A percentile compares a stretch with the other conserved stretches of the same genome.
phyloP scores from a whole-genome alignment of 495 filamentous ascomycete species.

The Podospora pseudoanserina region DNA sequence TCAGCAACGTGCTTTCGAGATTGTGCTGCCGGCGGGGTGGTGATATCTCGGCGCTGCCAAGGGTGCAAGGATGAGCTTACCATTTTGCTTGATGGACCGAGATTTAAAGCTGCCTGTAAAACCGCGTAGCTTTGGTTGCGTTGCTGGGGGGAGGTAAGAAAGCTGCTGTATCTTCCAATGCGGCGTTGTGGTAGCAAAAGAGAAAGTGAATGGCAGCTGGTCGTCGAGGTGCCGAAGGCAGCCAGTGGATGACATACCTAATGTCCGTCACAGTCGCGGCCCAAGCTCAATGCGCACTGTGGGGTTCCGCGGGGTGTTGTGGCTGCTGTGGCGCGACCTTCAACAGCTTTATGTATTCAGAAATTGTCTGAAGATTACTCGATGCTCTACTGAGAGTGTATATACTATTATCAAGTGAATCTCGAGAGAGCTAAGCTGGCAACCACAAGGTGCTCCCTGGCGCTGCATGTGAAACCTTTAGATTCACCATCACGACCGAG shows the following conservation, averaged over 20 bases:
- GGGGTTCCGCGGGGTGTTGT: conserved; percentile 6
- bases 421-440: too few relatives aligned
- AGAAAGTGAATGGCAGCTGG: not conserved
- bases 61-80: not conserved
- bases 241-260: conserved; percentile 12
- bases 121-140: not conserved
- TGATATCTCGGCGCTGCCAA: not conserved
- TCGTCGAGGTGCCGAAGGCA: conserved; percentile 4
- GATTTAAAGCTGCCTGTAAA: not conserved
- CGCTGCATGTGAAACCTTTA: not conserved
- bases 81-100: not conserved
- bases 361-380: not conserved
- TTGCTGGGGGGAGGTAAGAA: not conserved
- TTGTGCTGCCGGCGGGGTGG: not conserved
- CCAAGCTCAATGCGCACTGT: not conserved
- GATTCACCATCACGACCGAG: not conserved
- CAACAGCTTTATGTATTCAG: not conserved
- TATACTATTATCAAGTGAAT: too few relatives aligned
- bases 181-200: conserved; percentile 1
- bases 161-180: not conserved
- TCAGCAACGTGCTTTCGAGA: conserved; percentile 21
- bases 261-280: not conserved
- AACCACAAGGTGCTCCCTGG: not conserved
- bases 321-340: conserved; percentile 18
- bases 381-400: too few relatives aligned